phyloP scores from a whole-genome alignment of 345 rosid species.

The Eucalyptus cloeziana region DNA sequence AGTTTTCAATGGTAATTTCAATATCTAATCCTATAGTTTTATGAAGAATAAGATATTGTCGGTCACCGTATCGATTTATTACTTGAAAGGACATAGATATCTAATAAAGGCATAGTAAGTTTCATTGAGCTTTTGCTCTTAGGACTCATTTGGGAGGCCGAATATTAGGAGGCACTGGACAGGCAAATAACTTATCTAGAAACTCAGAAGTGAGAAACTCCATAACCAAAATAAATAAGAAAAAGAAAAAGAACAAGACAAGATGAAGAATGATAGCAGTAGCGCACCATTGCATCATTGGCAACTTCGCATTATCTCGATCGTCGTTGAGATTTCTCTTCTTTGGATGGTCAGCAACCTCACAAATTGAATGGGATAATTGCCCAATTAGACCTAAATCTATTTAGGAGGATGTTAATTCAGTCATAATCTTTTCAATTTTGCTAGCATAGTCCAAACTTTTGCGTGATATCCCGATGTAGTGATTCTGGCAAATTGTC shows the following conservation, averaged over 20 bases:
- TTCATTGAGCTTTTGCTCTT: not conserved
- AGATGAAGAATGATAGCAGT: not conserved
- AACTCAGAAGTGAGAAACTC: not conserved
- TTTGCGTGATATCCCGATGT: too few species aligned
- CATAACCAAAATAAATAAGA: not conserved
- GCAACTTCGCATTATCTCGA: not conserved
- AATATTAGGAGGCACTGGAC: too few species aligned
- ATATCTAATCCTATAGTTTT: not conserved
- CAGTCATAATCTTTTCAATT: accelerated
- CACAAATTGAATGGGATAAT: not conserved
- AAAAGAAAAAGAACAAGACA: not conserved
- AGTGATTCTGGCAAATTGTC: too few species aligned
- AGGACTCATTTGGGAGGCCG: not conserved
- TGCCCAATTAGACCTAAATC: not conserved
- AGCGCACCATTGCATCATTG: not conserved
- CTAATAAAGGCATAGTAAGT: not conserved
- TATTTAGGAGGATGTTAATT: too few species aligned
- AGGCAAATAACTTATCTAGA: not conserved
- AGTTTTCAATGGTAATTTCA: not conserved
- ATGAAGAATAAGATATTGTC: not conserved
- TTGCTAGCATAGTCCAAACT: not conserved
- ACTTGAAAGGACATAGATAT: not conserved
- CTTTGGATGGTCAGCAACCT: not conserved
- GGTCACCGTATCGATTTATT: too few species aligned
- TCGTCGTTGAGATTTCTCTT: not conserved